Base-by-base conservation (phyloP, 768 basidiomycete species). In the Boletus vermiculosoides region DNA sequence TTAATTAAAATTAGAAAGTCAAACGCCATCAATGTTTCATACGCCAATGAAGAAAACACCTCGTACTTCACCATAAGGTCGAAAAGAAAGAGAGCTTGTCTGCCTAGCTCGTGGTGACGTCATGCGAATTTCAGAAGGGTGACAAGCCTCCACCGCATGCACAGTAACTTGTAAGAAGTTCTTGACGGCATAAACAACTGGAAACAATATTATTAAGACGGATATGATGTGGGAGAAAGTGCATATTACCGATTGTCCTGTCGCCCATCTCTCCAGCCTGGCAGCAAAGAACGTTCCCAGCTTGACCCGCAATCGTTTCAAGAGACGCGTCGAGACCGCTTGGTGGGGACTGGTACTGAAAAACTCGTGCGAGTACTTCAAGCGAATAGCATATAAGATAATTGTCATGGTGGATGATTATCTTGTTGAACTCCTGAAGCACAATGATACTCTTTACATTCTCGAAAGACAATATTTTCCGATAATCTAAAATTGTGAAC, bases 171-270 rank as follows among this genome's bases (percentile, higher is more conserved):
- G 82, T 41, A 90, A 69, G 41, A 85, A 56, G 78, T 78, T 73
- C 86, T 90, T 55, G 76, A 80, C 9, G 28, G 84, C 82, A 67
- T 84, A 91, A 15, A 91, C 76, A 46, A 92, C 92, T 92, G 18
- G 41, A 61, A 39, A 56, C 18, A 52, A 28, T 11, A 42, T 11
- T 54, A 15, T 37, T 60, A 20, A 65, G 57, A 55, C 25, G 41
- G 39, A 52, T 41, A 46, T 20, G 55, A 30, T 5, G 37, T 16
- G 48, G 1, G 23, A 22, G 28, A 34, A 37, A 41, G 55, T 11
- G 28, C 0, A 70, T 80, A 4, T 70, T 57, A 91, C 92, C 66
- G 50, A 93, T 68, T 2, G 80, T 78, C 46, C 81, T 78, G 40
- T 78, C 78, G 6, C 76, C 78, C 37, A 88, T 66, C 41, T 73